Evolutionary conservation across 140 eudicot species (phyloP).

Genomic region (Erigeron philadelphicus): DNA sequence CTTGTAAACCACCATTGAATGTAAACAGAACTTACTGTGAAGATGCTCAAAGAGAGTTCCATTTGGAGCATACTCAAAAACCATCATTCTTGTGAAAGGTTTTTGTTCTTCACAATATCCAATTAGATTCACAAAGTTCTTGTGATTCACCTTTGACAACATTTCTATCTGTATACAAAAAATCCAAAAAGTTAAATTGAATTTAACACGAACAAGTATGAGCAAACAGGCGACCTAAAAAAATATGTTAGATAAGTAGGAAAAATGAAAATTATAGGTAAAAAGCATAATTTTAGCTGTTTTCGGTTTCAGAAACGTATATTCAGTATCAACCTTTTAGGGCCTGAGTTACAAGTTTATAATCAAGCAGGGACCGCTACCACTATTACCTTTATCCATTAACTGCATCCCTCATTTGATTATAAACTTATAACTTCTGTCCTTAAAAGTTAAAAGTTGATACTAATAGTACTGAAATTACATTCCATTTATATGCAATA

Average conservation of each 20-base stretch:
- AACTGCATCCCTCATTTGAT: too few relatives aligned
- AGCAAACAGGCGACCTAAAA: too few relatives aligned
- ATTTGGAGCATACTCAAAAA: slow-evolving; percentile 87
- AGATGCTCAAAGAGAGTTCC: slow-evolving; percentile 83
- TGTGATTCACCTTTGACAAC: slow-evolving; percentile 74
- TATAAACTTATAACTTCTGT: too few relatives aligned
- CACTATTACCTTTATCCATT: too few relatives aligned
- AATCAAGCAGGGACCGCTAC: background rate
- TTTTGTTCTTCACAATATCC: slow-evolving; percentile 81
- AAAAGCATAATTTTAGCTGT: background rate
- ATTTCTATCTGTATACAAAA: slow-evolving; percentile 52
- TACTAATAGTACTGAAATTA: background rate
- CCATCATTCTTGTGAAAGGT: slow-evolving; percentile 92
- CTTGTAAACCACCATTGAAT: background rate
- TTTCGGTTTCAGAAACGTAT: too few relatives aligned
- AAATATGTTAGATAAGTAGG: too few relatives aligned
- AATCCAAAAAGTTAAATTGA: background rate
- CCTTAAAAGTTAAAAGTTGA: background rate
- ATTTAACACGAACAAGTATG: too few relatives aligned
- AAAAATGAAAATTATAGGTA: background rate
- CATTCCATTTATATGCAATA: background rate
- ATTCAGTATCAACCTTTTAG: too few relatives aligned
- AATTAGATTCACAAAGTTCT: slow-evolving; percentile 77
- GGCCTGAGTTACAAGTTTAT: background rate
- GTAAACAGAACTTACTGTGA: slow-evolving; percentile 44